A percentile compares a stretch with the other conserved stretches of the same genome.
Conservation (phyloP, 495 filamentous ascomycete genomes). For the Hypoxylon crocopeplum region DNA sequence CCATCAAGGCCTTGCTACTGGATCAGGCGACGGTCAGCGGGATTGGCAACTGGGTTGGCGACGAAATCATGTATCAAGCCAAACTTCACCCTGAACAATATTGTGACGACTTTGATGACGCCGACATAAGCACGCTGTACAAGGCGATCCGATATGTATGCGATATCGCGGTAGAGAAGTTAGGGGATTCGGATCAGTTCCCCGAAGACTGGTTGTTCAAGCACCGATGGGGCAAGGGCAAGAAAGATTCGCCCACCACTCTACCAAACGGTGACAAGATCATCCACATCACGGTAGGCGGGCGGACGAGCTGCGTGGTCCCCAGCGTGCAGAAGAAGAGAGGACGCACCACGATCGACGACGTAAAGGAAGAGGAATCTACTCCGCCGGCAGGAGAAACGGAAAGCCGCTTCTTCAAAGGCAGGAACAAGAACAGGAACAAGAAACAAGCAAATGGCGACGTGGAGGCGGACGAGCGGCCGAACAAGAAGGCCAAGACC, state of each 20-base stretch:
- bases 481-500: slow-evolving; percentile 38
- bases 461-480: slow-evolving; percentile 14
- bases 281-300: slow-evolving; percentile 82
- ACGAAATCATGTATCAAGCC: slow-evolving; percentile 89
- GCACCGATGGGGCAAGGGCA: slow-evolving; percentile 89
- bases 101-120: slow-evolving; percentile 77
- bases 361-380: slow-evolving; percentile 45
- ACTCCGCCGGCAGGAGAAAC: slow-evolving; percentile 37
- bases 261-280: slow-evolving; percentile 87
- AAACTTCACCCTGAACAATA: slow-evolving; percentile 91
- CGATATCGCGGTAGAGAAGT: slow-evolving; percentile 73
- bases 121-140: slow-evolving; percentile 74
- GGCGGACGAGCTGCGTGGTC: slow-evolving; percentile 71
- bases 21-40: slow-evolving; percentile 92
- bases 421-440: slow-evolving; percentile 25
- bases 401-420: slow-evolving; percentile 36
- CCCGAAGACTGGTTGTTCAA: slow-evolving; percentile 92
- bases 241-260: slow-evolving; percentile 68
- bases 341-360: slow-evolving; percentile 39
- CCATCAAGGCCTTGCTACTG: slow-evolving; percentile 84
- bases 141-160: slow-evolving; percentile 80
- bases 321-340: slow-evolving; percentile 84
- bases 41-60: slow-evolving; percentile 96
- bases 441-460: slow-evolving; percentile 19
- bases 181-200: slow-evolving; percentile 83